Base-by-base conservation (phyloP, 176 grass and related monocot genomes). In the Carex scoparia region DNA sequence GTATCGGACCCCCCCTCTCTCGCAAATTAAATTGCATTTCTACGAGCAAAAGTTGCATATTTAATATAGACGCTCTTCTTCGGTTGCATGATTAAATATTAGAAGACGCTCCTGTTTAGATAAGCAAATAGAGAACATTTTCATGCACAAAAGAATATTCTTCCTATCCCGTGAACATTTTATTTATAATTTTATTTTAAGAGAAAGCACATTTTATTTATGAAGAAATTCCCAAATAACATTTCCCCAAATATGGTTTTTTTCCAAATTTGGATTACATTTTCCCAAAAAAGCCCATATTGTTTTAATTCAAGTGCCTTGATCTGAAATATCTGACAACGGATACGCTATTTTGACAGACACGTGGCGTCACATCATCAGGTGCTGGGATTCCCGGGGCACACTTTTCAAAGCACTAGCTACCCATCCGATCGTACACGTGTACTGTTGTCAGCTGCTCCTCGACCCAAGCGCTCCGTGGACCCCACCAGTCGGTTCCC, bases 281-380 rank as follows among this genome's bases (percentile, higher is more conserved):
- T 75, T 53, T 53, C 46, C 19, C 6, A 53, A 72, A 72, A 48
- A 10, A 10, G 9, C 61, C 61, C 61, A 63, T 30, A 63, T 3
- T 63, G 7, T 18, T 35, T 16, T 18, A 40, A 37, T 40, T 37
- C 1, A 63, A 63, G 31, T 15, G 12, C 8, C 19, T 68, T 6
- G 31, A 68, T 49, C n/a, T 5, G 46, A 75, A 75, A 14, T 13
- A 32, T 56, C 49, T 32, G 73, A 77, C 12, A 6, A 54, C 4
- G 1, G 11, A 30, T 51, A 14, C 27, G 1, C 48, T 28, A 32
- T 77, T 32, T 32, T 27, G 9, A 4, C 49, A 32, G 48, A 49
- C 49, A 77, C 73, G 49, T 77, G 73, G 27, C 73, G 73, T 77
- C 72, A 77, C 49, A 56, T 77, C 72, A 77, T 27, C 73, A 76